These are phyloP conservation scores for Camellia oleifera DNA, from an alignment of 179 eudicot species.

Conservation along the genomic window DNA sequence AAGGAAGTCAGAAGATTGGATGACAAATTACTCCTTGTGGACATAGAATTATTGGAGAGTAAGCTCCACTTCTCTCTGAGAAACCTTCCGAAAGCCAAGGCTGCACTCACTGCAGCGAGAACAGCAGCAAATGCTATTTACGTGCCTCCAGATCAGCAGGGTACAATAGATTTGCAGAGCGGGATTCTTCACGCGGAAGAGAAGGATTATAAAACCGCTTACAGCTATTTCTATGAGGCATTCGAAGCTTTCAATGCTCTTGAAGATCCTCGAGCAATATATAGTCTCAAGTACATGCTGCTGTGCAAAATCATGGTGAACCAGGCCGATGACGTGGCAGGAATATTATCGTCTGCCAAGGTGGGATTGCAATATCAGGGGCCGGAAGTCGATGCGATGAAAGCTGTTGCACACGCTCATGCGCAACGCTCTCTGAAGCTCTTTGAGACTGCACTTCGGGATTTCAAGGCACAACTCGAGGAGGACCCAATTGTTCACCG, in stretches of 20 bases:
- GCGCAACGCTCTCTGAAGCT: constrained; percentile 75
- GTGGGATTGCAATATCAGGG: constrained; percentile 84
- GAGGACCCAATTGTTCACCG: constrained; percentile 90
- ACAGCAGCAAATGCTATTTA: constrained; percentile 96
- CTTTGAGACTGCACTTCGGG: constrained; percentile 69
- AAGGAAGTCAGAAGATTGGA: constrained; percentile 93
- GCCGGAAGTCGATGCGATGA: constrained; percentile 93
- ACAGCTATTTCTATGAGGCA: constrained; percentile 89
- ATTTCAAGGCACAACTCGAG: constrained; percentile 68
- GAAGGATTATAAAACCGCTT: constrained; percentile 86
- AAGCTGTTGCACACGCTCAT: constrained; percentile 86
- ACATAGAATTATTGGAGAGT: constrained; percentile 81
- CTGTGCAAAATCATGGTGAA: constrained; percentile 90
- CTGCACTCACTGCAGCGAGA: constrained; percentile 90
- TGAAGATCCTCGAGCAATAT: constrained; percentile 80
- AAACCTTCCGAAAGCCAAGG: constrained; percentile 93
- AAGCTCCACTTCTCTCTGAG: constrained; percentile 88
- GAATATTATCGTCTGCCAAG: constrained; percentile 75
- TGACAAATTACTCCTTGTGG: constrained; percentile 87
- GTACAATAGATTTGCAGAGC: constrained; percentile 84
- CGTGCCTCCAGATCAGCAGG: constrained; percentile 97
- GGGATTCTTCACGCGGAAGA: constrained; percentile 95
- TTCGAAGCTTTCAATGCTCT: constrained; percentile 91
- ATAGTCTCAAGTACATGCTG: constrained; percentile 90
- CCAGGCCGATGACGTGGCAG: constrained; percentile 91